These are phyloP conservation scores for Canavalia gladiata DNA, from an alignment of 306 rosid species.

Conservation along the genomic window DNA sequence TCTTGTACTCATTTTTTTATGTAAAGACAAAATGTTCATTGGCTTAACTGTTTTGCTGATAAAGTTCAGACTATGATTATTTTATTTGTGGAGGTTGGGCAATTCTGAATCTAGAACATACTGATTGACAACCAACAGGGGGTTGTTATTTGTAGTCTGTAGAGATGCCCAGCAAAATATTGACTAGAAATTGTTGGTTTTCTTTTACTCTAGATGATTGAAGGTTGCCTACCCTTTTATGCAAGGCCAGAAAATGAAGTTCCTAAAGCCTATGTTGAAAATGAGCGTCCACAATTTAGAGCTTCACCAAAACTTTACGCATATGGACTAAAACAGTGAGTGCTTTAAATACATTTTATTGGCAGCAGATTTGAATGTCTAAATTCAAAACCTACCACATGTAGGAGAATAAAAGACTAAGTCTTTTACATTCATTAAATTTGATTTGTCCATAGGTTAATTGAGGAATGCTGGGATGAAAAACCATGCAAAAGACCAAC, in stretches of 20 bases:
- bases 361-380: slow-evolving; percentile 36
- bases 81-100: slow-evolving; percentile 13
- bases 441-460: slow-evolving; percentile 50
- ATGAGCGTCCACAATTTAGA: slow-evolving; percentile 60
- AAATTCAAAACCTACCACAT: slow-evolving; percentile 33
- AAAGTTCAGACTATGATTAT: slow-evolving; percentile 8
- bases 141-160: slow-evolving; percentile 39
- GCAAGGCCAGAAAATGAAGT: slow-evolving; percentile 60
- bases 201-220: slow-evolving; percentile 62
- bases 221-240: slow-evolving; percentile 62
- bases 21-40: background rate
- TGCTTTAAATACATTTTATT: slow-evolving; percentile 16
- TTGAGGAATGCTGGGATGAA: slow-evolving; percentile 64
- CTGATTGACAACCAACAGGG: slow-evolving; percentile 29
- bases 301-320: slow-evolving; percentile 57
- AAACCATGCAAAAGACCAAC: slow-evolving; percentile 60
- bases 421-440: slow-evolving; percentile 19
- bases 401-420: background rate
- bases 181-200: slow-evolving; percentile 40
- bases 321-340: slow-evolving; percentile 64
- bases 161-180: slow-evolving; percentile 25
- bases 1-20: background rate
- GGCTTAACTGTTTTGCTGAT: background rate
- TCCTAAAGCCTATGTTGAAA: slow-evolving; percentile 60
- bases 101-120: slow-evolving; percentile 21